These are phyloP conservation scores for Cyberlindnera xishuangbannaensis DNA, from an alignment of 805 yeast species.

Conservation along the genomic window DNA sequence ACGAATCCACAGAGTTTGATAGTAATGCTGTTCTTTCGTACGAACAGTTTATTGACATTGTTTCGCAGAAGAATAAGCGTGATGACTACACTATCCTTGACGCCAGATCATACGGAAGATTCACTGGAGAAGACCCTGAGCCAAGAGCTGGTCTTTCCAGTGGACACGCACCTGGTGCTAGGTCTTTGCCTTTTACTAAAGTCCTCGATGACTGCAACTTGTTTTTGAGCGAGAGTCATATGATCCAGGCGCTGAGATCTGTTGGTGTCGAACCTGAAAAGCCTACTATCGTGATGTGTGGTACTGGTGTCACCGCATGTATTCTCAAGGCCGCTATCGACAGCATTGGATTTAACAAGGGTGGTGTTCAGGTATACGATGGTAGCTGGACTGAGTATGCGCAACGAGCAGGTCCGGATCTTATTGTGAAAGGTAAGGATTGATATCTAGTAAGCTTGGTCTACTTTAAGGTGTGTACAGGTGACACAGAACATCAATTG, in stretches of 20 bases:
- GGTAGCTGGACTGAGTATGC: slow-evolving; percentile 93
- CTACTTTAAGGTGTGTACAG: too few species aligned
- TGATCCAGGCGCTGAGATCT: slow-evolving; percentile 42
- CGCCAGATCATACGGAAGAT: slow-evolving; percentile 75
- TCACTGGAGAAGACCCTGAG: slow-evolving; percentile 76
- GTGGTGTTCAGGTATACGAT: slow-evolving; percentile 60
- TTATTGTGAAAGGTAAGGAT: slow-evolving; percentile 48
- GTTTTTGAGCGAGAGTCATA: slow-evolving; percentile 42
- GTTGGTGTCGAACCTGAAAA: slow-evolving; percentile 35
- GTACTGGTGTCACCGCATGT: slow-evolving; percentile 95
- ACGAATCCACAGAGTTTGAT: slow-evolving; percentile 33
- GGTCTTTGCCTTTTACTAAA: slow-evolving; percentile 66
- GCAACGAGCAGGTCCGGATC: slow-evolving; percentile 54
- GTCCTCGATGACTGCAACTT: slow-evolving; percentile 44
- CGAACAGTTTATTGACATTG: slow-evolving; percentile 61
- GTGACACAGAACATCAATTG: too few species aligned
- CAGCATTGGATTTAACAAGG: slow-evolving; percentile 39
- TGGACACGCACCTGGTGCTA: slow-evolving; percentile 85
- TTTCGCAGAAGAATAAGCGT: slow-evolving; percentile 39
- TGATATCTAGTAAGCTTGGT: too few species aligned
- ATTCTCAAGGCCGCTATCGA: slow-evolving; percentile 73
- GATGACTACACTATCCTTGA: slow-evolving; percentile 57
- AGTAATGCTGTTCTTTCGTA: slow-evolving; percentile 52
- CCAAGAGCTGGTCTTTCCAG: slow-evolving; percentile 84
- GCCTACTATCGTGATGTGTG: slow-evolving; percentile 85